Conservation (phyloP, 179 eudicot genomes). For the Kewa caespitosa region DNA sequence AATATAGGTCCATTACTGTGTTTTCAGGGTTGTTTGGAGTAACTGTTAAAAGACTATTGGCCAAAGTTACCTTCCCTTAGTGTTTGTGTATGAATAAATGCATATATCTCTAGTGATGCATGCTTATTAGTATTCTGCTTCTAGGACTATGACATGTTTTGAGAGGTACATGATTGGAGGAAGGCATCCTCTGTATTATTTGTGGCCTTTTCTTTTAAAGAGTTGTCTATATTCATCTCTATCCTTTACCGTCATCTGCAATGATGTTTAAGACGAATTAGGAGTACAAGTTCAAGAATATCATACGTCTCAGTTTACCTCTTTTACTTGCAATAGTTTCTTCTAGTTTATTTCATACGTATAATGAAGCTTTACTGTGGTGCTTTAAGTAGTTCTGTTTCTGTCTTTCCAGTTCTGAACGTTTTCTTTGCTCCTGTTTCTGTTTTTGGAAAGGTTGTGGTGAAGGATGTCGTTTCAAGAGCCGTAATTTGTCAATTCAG, state of each 20-base stretch:
- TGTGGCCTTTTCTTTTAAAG: background rate
- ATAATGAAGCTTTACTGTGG: background rate
- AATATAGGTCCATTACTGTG: background rate
- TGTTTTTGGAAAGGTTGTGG: conserved; percentile 48
- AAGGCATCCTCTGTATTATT: background rate
- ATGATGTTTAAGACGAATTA: background rate
- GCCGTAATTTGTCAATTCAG: conserved; percentile 62
- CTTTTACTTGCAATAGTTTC: background rate
- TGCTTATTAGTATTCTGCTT: background rate
- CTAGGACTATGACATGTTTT: background rate
- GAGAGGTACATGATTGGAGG: background rate
- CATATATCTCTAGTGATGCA: background rate
- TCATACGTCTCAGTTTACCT: background rate
- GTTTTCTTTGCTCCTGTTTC: background rate
- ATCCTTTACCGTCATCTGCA: background rate
- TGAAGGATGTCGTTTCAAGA: conserved; percentile 54
- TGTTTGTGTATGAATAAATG: background rate
- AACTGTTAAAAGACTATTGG: background rate
- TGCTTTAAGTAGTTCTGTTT: background rate
- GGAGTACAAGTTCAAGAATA: background rate
- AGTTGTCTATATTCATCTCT: background rate
- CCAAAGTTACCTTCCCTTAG: background rate
- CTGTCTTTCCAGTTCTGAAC: background rate
- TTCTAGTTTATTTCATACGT: background rate
- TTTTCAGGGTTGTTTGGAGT: background rate